Evolutionary conservation across 2,329 filamentous ascomycete species (phyloP), one percentile per base, ranked within the genome.

Genomic region (Botrytis fragariae): DNA sequence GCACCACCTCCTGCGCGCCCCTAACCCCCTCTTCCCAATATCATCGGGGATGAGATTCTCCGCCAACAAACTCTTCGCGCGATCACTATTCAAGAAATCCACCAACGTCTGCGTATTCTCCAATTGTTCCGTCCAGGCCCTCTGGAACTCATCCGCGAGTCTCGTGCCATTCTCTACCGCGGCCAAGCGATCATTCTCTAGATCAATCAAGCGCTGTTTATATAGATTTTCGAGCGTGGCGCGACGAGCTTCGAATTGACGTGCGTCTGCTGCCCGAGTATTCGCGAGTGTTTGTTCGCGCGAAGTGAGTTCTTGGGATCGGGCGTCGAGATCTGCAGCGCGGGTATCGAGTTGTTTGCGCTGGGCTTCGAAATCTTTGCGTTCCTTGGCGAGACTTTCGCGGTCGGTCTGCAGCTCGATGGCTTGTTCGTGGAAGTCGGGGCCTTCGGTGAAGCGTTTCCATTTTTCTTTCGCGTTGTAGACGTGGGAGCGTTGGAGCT

Each of bases 91-190:
- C 68, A 75, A 71, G 22, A 73, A 71, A 9, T 71, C 29, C 4
- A 71, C 48, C 16, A 75, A 8, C 10, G 72, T 68, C 65, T 76
- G 48, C 29, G 74, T 75, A 67, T 76, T 60, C 57, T 57, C n/a
- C 35, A 77, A 65, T 35, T 77, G 75, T 8, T 61, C 57, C 29
- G 35, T 62, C 74, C 75, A 76, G 1, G 42, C 44, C 16, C 25
- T 59, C 54, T 70, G 54, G 10, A 76, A 63, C 60, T 61, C 70
- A n/a, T 75, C 57, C 14, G 63, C 63, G 18, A 76, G 20, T 25
- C 57, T n/a, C 16, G 22, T 70, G 2, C 57, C 63, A 20, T 51
- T 22, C 8, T 69, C 45, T 1, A 65, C 62, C 1, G 61, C 61
- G 20, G n/a, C 44, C 25, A 70, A 16, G 1, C 42, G 45, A 45